phyloP scores from a whole-genome alignment of 2,329 filamentous ascomycete genomes.

The Claviceps paspali region DNA sequence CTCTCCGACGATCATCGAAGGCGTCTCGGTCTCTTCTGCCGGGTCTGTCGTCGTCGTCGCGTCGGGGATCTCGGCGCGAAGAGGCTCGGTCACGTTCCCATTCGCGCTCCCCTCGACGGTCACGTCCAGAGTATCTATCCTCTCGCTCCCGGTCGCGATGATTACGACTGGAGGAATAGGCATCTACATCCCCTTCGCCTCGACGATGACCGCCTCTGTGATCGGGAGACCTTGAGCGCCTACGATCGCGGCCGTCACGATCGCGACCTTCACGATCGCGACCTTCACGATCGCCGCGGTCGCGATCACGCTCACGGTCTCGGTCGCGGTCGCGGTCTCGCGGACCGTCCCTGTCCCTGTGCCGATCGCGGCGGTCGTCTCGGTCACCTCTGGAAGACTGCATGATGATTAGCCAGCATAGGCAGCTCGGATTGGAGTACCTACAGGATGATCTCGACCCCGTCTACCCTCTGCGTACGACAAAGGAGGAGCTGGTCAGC shows the following conservation, averaged over 20 bases:
- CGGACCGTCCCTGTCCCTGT: slow-evolving; percentile 34
- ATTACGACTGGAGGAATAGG: slow-evolving; percentile 83
- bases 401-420: slow-evolving; percentile 8
- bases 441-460: slow-evolving; percentile 39
- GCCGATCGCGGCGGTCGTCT: slow-evolving; percentile 28
- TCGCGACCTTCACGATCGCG: slow-evolving; percentile 34
- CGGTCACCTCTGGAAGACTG: slow-evolving; percentile 17
- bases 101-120: slow-evolving; percentile 53
- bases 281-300: slow-evolving; percentile 12
- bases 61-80: slow-evolving; percentile 43
- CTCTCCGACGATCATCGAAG: slow-evolving; percentile 34
- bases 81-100: slow-evolving; percentile 58
- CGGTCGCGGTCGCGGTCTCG: slow-evolving; percentile 20
- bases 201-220: slow-evolving; percentile 46
- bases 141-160: slow-evolving; percentile 89
- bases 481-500: slow-evolving; percentile 11
- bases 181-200: slow-evolving; percentile 66
- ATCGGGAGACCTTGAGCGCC: slow-evolving; percentile 78
- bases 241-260: slow-evolving; percentile 38
- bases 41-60: slow-evolving; percentile 48
- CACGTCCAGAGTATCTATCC: slow-evolving; percentile 68
- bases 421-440: slow-evolving; percentile 12
- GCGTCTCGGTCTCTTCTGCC: slow-evolving; percentile 42
- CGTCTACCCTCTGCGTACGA: slow-evolving; percentile 30
- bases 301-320: slow-evolving; percentile 12